phyloP scores from a whole-genome alignment of 163 green algal species.

The Chlamydomonas reinhardtii region DNA sequence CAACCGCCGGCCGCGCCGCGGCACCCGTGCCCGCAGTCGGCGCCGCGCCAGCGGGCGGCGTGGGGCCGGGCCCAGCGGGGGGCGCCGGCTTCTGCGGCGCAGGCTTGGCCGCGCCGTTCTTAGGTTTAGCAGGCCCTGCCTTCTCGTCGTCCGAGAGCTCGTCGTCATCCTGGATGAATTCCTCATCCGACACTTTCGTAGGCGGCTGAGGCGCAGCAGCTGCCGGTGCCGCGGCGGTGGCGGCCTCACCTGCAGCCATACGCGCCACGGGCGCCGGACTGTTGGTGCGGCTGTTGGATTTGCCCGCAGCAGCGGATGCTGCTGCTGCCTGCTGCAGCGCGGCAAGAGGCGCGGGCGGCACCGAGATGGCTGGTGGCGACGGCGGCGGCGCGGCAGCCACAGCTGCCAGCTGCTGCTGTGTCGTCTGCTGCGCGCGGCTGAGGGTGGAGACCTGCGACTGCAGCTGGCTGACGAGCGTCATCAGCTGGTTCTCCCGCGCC shows the following conservation, averaged over 20 bases:
- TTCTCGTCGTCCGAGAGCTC: background rate
- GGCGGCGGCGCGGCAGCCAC: background rate
- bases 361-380: background rate
- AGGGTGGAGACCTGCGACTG: conserved; percentile 29
- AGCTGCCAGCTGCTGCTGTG: conserved; percentile 9
- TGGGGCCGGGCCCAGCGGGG: background rate
- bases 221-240: background rate
- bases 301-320: too few species aligned
- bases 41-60: background rate
- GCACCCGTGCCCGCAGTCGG: background rate
- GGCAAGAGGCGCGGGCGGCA: background rate
- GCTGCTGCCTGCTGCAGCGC: background rate
- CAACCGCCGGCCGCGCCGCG: background rate
- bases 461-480: conserved; percentile 20
- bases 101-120: background rate
- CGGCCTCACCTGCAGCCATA: too few species aligned
- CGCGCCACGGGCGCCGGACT: background rate
- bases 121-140: background rate
- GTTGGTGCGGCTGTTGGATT: too few species aligned
- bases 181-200: conserved; percentile 9
- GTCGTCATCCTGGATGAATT: conserved; percentile 35
- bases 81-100: background rate
- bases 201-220: background rate
- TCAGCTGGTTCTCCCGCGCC: conserved; percentile 31
- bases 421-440: background rate